Evolutionary conservation across 257 asterid genomes (phyloP), one percentile per base, ranked within the genome.

Genomic region (Fraxinus pennsylvanica): DNA sequence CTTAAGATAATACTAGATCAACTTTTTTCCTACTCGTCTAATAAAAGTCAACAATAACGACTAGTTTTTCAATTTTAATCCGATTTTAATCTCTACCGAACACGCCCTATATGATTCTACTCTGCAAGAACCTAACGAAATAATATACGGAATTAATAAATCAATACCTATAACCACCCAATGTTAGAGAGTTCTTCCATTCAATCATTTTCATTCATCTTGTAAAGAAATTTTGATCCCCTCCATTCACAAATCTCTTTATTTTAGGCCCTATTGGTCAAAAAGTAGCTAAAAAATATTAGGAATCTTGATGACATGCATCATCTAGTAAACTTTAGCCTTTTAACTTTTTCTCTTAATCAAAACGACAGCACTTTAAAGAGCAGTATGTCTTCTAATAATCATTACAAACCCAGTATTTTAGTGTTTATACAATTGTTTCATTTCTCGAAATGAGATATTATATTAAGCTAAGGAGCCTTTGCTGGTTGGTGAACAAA

Each of bases 321-420:
- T 21, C 68, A 61, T 61, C 68, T 61, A 61, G 68, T 61, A 61
- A 61, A 61, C 68, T 22, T 61, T 61, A 61, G 68, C 68, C 32
- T 59, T 52, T 52, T 52, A 54, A 54, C 9, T 54, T 22, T 61
- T 61, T 61, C 13, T 22, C 50, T 43, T 10, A 10, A 43, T 61
- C 68, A 9, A 25, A 63, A 63, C 9, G 69, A 4, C 33, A 25
- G n/a, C 69, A 63, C 69, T 63, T 63, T 63, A 63, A 63, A 25
- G 69, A 25, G 21, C 69, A 22, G 21, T 4, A 3, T 2, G 30
- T 61, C 68, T 61, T 61, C 15, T 61, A 25, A 9, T 9, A 25
- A 63, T 63, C 69, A 25, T 63, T 63, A 1, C 36, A 63, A 25
- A 25, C 19, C 36, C 21, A 63, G 33, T 63, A 10, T 25, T 1